Base-by-base conservation (phyloP, 2,329 filamentous ascomycete species). In the Fusarium temperatum region DNA sequence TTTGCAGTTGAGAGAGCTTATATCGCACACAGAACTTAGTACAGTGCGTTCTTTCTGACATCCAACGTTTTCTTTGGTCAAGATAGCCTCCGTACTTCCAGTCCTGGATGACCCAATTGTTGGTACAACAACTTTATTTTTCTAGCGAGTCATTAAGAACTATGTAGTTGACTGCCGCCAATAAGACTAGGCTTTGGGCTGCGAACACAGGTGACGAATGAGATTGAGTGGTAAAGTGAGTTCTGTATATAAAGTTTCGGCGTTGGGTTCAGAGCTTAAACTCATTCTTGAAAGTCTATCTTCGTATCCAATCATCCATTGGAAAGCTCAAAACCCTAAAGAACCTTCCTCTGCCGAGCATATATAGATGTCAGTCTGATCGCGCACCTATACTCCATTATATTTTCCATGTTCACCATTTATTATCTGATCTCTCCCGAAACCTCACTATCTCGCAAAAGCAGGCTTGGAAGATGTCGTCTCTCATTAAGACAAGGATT, bases 401-500 rank as follows among this genome's bases (percentile, higher is more conserved):
- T 0, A 26, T 17, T 1, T 28, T 1, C 18, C 13, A 17, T 12
- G 1, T 4, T 22, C 3, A 9, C 50, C 7, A 22, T 17, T 38
- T 4, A 2, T 1, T 13, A n/a, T 36, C 12, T 0, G 12, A 0
- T 22, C 12, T 10, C 1, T 18, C 2, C 10, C 4, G 5, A 10
- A 36, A 11, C 2, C 8, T 58, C 41, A 14, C 3, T 17, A 11
- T 5, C 41, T 6, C 11, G 4, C n/a, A 13, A 6, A n/a, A 6
- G 1, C 6, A 32, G n/a, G 6, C 20, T 5, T 32, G 12, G 1
- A 24, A 22, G 5, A 72, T 72, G 70, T 3, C n/a, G 8, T 13
- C 28, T 32, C 26, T 18, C 2, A 30, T 70, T 17, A 74, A 63
- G 22, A 77, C 75, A 13, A 60, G 54, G 20, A 3, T 75, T 9